Percentiles rank a stretch among this genome's conserved stretches.
Conservation (phyloP, 2,329 filamentous ascomycete species). For the Emmonsiellopsis sp. region DNA sequence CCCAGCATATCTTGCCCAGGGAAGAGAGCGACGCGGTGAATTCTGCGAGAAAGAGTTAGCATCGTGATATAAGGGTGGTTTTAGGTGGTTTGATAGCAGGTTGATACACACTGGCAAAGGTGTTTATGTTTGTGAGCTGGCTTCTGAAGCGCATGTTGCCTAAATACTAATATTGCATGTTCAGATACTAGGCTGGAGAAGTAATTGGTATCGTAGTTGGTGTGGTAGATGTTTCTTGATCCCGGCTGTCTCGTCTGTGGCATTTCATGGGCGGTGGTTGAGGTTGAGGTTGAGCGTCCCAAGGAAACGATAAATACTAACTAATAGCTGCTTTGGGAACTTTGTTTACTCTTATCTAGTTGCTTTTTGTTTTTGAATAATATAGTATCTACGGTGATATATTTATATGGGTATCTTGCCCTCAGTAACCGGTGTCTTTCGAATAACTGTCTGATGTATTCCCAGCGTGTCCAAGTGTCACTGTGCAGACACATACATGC, state of each 20-base stretch:
- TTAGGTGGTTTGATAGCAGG: not conserved
- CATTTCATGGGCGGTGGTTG: no score
- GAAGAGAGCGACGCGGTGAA: conserved; percentile 54
- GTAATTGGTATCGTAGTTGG: not conserved
- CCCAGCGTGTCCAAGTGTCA: no score
- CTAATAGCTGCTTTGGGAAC: not conserved
- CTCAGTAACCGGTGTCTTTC: no score
- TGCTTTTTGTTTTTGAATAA: not conserved
- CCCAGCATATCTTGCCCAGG: conserved; percentile 77
- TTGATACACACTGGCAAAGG: conserved; percentile 41
- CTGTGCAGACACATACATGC: no score
- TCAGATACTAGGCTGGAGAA: not conserved
- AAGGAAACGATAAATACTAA: no score
- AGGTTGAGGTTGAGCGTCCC: no score
- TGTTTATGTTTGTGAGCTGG: conserved; percentile 41
- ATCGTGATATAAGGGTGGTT: not conserved
- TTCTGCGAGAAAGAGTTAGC: conserved; percentile 32
- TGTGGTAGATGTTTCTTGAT: no score
- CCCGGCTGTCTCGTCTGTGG: no score
- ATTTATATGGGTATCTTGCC: no score
- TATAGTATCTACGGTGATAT: no score
- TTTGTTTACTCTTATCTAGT: not conserved
- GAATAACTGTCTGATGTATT: no score
- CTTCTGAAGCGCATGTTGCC: conserved; percentile 43
- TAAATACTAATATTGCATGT: not conserved